A percentile compares a stretch with the other conserved stretches of the same genome.
Evolutionary conservation across 73 alveolate species (phyloP).

Genomic region (Paramecium biaurelia): DNA sequence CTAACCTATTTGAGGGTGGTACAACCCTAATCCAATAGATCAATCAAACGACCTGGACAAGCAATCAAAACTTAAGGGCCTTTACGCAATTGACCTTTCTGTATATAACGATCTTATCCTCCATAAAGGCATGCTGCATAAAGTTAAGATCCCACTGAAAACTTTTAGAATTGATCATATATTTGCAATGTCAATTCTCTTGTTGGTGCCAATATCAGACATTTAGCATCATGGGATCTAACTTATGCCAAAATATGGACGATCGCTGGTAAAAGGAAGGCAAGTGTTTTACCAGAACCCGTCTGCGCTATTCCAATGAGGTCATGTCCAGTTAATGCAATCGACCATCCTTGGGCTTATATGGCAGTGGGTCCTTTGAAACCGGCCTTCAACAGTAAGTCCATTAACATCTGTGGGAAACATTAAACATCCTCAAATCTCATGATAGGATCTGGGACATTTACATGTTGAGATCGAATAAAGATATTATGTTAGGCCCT

Average conservation of each 20-base stretch:
- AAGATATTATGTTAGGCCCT: not conserved
- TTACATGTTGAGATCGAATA: conserved; percentile 25
- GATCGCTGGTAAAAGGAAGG: conserved; percentile 86
- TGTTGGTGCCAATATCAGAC: conserved; percentile 89
- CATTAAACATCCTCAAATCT: conserved; percentile 58
- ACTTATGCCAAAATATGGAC: conserved; percentile 70
- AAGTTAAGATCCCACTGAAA: conserved; percentile 74
- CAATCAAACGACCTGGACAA: conserved; percentile 93
- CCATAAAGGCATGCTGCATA: conserved; percentile 86
- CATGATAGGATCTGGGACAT: conserved; percentile 50
- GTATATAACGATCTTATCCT: conserved; percentile 77
- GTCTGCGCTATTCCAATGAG: conserved; percentile 90
- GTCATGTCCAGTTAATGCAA: conserved; percentile 76
- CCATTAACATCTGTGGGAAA: conserved; percentile 49
- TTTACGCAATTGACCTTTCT: conserved; percentile 68
- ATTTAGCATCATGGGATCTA: conserved; percentile 67
- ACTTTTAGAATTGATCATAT: conserved; percentile 80
- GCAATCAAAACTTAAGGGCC: conserved; percentile 85
- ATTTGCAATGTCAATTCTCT: conserved; percentile 90
- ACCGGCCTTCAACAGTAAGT: conserved; percentile 59
- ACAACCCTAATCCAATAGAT: conserved; percentile 73
- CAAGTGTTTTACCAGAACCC: conserved; percentile 95
- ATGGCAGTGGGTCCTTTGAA: conserved; percentile 69
- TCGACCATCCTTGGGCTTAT: conserved; percentile 63
- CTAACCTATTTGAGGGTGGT: conserved; percentile 73